Evolutionary conservation across 1,139 yeast species (phyloP).

Genomic region (Suhomyces wounanorum): DNA sequence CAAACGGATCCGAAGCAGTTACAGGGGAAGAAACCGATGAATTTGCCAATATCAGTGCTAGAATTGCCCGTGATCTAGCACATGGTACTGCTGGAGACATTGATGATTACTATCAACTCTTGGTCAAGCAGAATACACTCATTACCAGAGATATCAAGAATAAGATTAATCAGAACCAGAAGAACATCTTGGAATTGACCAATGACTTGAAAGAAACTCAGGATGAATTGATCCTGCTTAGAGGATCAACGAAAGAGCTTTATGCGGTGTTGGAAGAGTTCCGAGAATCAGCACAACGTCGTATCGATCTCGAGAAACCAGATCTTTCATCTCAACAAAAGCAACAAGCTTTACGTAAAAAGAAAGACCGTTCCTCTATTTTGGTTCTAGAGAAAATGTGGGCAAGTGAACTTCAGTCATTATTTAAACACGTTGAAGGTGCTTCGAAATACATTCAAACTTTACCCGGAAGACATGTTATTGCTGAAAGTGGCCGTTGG

Average conservation of each 20-base stretch:
- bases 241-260: slow-evolving; percentile 62
- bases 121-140: slow-evolving; percentile 53
- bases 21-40: slow-evolving; percentile 18
- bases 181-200: slow-evolving; percentile 69
- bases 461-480: slow-evolving; percentile 77
- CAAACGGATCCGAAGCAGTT: slow-evolving; percentile 15
- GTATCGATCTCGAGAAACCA: slow-evolving; percentile 48
- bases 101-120: slow-evolving; percentile 65
- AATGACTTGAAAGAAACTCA: slow-evolving; percentile 64
- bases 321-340: slow-evolving; percentile 7
- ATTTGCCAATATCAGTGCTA: slow-evolving; percentile 41
- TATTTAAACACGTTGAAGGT: slow-evolving; percentile 86
- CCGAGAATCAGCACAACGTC: slow-evolving; percentile 65
- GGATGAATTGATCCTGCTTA: slow-evolving; percentile 60
- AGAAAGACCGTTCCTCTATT: slow-evolving; percentile 67
- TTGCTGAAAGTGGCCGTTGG: slow-evolving; percentile 85
- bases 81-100: slow-evolving; percentile 75
- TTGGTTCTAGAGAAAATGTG: slow-evolving; percentile 76
- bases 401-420: slow-evolving; percentile 70
- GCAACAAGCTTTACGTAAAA: slow-evolving; percentile 15
- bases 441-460: slow-evolving; percentile 81
- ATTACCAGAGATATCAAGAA: slow-evolving; percentile 66
- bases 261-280: slow-evolving; percentile 66
- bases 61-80: slow-evolving; percentile 55
- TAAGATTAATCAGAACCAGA: slow-evolving; percentile 70